These are phyloP conservation scores for Aspergillus fumigatus DNA, from an alignment of 2,329 filamentous ascomycete genomes.

Conservation along the genomic window DNA sequence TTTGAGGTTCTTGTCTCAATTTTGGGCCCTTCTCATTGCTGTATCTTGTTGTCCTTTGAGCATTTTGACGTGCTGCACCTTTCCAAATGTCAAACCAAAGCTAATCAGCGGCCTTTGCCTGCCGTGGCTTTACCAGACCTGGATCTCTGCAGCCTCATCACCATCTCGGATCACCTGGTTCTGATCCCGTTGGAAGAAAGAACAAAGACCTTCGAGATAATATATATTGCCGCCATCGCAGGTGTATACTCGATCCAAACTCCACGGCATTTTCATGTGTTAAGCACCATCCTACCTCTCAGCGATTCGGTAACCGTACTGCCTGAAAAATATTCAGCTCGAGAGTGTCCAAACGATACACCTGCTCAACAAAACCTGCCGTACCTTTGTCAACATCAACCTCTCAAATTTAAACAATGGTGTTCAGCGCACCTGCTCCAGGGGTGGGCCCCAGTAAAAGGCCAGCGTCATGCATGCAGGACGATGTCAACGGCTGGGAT, in stretches of 20 bases:
- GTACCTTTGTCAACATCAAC: neutral
- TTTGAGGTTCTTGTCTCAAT: neutral
- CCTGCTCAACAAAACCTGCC: neutral
- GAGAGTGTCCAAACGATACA: neutral
- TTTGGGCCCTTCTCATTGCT: neutral
- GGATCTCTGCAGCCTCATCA: conserved; percentile 8
- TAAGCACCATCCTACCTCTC: neutral
- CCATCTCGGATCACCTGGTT: neutral
- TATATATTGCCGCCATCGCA: conserved; percentile 2
- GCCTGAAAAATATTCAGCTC: neutral
- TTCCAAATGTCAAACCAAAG: conserved; percentile 3
- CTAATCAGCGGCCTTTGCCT: conserved; percentile 6
- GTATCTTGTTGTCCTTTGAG: neutral
- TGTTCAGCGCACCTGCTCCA: conserved; percentile 22
- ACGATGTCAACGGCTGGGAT: conserved; percentile 27
- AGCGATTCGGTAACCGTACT: neutral
- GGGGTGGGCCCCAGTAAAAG: conserved; percentile 26
- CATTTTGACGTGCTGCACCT: neutral
- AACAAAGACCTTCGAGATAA: conserved; percentile 1
- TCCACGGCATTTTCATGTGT: neutral
- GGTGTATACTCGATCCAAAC: neutral
- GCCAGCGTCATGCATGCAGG: conserved; percentile 25
- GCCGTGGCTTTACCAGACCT: conserved; percentile 3
- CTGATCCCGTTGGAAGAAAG: neutral
- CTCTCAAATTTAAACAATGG: conserved; percentile 20